Evolutionary conservation across 140 eudicot species (phyloP), one percentile per base, ranked within the genome.

Genomic region (Erigeron philadelphicus): DNA sequence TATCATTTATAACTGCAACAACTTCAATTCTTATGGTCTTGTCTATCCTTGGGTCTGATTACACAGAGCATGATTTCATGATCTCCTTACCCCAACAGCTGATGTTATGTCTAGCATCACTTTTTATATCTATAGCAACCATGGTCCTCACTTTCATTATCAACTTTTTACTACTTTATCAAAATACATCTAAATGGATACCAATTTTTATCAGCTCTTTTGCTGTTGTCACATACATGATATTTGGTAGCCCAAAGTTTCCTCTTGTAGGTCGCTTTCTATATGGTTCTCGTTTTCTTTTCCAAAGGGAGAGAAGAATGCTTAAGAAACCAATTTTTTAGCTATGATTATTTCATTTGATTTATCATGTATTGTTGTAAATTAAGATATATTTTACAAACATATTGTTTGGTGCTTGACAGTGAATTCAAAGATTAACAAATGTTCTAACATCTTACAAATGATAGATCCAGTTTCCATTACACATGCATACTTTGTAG

Each of bases 41-140:
- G n/a, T 59, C 65, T 6, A 59, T 59, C 42, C 65, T 59, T 43
- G 19, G 65, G 65, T 59, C 65, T 59, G 42, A 59, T 31, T 59
- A 59, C 9, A 35, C 42, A 11, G 65, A 59, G 3, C 42, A 59
- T 59, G 65, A 59, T 31, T 59, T 59, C 45, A 59, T 59, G 65
- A 59, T 59, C 25, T 59, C 65, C 0, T 59, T 59, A 31, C 42
- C 65, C 42, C 42, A 59, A 59, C 65, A 59, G 18, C 45, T 59
- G 44, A 35, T 6, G 42, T 23, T 59, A 31, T 59, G 65, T 59
- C 17, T 59, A 25, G 65, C 19, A 59, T 59, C 15, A 12, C 44
- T 59, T 59, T 59, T 59, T 19, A 5, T 31, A 2, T 59, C 65
- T 19, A 59, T 59, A 23, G 45, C 65, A 6, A 59, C 45, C 65